Evolutionary conservation across 495 filamentous ascomycete species (phyloP).

Genomic region (Podospora bellae-mahoneyi): DNA sequence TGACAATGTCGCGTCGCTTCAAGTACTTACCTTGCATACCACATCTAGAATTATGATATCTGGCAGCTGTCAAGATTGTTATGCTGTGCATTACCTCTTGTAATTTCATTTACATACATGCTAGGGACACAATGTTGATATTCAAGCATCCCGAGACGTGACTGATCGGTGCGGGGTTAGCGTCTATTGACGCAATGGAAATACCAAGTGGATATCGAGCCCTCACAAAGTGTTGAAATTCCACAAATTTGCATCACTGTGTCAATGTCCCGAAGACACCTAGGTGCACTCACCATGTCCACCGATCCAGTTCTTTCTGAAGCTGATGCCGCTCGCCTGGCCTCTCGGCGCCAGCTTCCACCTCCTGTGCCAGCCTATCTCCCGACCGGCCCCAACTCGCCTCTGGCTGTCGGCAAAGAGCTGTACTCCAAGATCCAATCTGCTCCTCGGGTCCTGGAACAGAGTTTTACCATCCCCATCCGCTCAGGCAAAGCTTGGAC

Average conservation of each 20-base stretch:
- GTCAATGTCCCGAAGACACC: not conserved
- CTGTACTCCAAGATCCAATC: slow-evolving; percentile 41
- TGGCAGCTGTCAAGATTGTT: too few relatives aligned
- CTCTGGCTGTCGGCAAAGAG: slow-evolving; percentile 42
- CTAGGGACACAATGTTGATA: too few relatives aligned
- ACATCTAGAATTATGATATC: too few relatives aligned
- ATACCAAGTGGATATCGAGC: not conserved
- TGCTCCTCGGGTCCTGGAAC: slow-evolving; percentile 32
- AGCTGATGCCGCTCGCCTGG: not conserved
- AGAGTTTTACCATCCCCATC: slow-evolving; percentile 49
- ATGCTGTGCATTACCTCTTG: too few relatives aligned
- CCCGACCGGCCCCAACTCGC: slow-evolving; percentile 37
- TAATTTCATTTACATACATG: too few relatives aligned
- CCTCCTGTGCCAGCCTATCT: slow-evolving; percentile 49
- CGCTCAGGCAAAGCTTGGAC: slow-evolving; percentile 63
- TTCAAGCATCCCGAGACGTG: too few relatives aligned
- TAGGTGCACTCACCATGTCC: not conserved
- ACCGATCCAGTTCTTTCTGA: not conserved
- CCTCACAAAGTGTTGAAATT: not conserved
- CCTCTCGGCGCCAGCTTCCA: slow-evolving; percentile 28
- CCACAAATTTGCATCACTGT: not conserved
- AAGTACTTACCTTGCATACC: too few relatives aligned
- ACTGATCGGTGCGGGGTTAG: not conserved
- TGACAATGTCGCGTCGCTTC: too few relatives aligned
- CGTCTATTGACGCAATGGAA: not conserved